These are phyloP conservation scores for Sporothrix curviconia DNA, from an alignment of 2,329 filamentous ascomycete species.

Conservation along the genomic window DNA sequence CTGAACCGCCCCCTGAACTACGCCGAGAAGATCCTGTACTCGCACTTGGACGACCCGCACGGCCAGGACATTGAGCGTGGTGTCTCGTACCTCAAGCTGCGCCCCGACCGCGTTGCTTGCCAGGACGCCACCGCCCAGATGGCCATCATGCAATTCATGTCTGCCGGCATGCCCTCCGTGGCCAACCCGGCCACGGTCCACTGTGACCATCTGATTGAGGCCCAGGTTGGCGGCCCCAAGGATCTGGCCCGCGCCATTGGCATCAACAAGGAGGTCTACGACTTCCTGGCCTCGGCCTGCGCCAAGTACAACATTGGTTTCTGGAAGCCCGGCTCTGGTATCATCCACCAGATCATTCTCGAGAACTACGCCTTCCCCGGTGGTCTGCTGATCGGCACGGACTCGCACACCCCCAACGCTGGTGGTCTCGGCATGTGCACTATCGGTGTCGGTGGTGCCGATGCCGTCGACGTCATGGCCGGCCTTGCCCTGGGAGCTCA, in stretches of 20 bases:
- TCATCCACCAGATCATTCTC: conserved; percentile 97
- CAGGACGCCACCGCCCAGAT: conserved; percentile 99
- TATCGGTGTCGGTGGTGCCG: conserved; percentile 95
- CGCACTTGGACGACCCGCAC: conserved; percentile 94
- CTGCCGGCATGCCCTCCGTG: conserved; percentile 89
- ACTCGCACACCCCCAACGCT: conserved; percentile 95
- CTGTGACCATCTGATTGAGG: conserved; percentile 99
- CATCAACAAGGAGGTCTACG: conserved; percentile 99
- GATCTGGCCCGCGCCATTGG: conserved; percentile 84
- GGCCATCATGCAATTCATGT: conserved; percentile 99
- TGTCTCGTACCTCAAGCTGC: conserved; percentile 90
- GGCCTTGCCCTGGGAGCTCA: conserved; percentile 95
- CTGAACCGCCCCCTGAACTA: conserved; percentile 91
- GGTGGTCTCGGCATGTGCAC: conserved; percentile 92
- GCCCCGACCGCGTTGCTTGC: conserved; percentile 95
- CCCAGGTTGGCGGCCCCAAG: conserved; percentile 85
- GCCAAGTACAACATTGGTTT: conserved; percentile 99
- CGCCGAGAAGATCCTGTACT: conserved; percentile 98
- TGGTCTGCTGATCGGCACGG: conserved; percentile 90
- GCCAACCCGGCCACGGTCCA: conserved; percentile 94
- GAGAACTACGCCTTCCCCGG: conserved; percentile 99
- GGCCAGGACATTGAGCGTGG: conserved; percentile 95
- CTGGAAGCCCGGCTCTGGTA: conserved; percentile 97
- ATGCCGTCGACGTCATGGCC: conserved; percentile 98
- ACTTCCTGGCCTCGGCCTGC: conserved; percentile 88